Base-by-base conservation (phyloP, 257 asterid genomes). In the Solanum clarkiae region DNA sequence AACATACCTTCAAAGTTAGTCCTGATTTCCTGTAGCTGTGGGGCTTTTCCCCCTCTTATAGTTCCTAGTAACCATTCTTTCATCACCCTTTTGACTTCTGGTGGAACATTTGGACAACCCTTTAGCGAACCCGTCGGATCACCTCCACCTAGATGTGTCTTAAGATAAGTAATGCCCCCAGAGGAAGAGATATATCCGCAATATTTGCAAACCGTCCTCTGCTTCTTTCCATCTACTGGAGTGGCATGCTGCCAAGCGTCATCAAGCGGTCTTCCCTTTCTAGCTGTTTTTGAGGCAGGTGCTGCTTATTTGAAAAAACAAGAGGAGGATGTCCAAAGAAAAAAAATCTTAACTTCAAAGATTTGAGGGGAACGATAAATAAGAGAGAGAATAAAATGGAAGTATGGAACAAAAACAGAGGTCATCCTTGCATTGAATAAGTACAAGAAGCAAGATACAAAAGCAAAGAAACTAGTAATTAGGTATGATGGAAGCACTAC, bases 101-200 rank as follows among this genome's bases (percentile, higher is more conserved):
- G 57, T 16, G 94, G 80, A 81, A 88, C 94, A 44, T 83, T 90
- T 86, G 91, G 92, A 86, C 94, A 91, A 84, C 92, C 92, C 85
- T 72, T 90, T 83, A 91, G 69, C 80, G 88, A 89, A 86, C 88
- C 68, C 49, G 88, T 84, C 8, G 91, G 87, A 68, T 72, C 88
- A 17, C 93, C 94, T 42, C 94, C 94, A 18, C 92, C 94, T 72
- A 91, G 87, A 89, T 91, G 94, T 9, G 94, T 90, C 90, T 90
- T 91, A 47, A 91, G 84, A 80, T 92, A 92, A 5, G 94, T 89
- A 81, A 91, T 91, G 45, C 94, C 94, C n/a, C 94, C 94, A 74
- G 88, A 90, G 15, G 45, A 36, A 68, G 94, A 91, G 74, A 90
- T 66, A 65, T 85, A 91, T 57, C 90, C 90, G 29, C 94, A 91